phyloP scores from a whole-genome alignment of 2,329 filamentous ascomycete species.

The Nemania serpens region DNA sequence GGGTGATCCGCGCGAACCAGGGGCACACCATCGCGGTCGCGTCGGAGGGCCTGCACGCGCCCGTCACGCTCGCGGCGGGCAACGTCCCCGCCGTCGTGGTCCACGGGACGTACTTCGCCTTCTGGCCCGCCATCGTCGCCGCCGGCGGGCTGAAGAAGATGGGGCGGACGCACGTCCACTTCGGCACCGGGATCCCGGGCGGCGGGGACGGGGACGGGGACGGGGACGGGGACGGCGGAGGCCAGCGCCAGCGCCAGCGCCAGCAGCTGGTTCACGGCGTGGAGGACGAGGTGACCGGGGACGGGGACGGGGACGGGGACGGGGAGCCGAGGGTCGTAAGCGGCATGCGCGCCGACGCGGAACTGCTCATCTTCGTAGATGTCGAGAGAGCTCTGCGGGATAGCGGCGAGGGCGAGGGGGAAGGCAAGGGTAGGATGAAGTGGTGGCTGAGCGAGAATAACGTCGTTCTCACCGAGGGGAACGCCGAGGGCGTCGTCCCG shows the following conservation, averaged over 20 bases:
- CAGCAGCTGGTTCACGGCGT: slow-evolving; percentile 24
- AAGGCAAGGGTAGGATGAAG: slow-evolving; percentile 51
- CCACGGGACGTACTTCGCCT: slow-evolving; percentile 86
- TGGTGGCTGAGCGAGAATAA: slow-evolving; percentile 84
- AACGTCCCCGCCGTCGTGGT: slow-evolving; percentile 72
- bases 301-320: not conserved
- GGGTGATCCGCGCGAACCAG: slow-evolving; percentile 92
- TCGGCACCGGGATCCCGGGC: slow-evolving; percentile 72
- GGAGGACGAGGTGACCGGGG: slow-evolving; percentile 9
- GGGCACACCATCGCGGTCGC: slow-evolving; percentile 84
- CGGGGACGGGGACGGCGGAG: not conserved
- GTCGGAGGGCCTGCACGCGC: slow-evolving; percentile 70
- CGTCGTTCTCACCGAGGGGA: slow-evolving; percentile 69
- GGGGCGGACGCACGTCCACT: slow-evolving; percentile 88
- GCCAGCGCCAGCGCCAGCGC: no score
- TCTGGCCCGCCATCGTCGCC: slow-evolving; percentile 76
- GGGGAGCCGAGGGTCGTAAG: slow-evolving; percentile 61
- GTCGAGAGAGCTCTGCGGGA: slow-evolving; percentile 67
- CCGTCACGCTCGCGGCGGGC: slow-evolving; percentile 62
- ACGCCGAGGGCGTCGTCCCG: slow-evolving; percentile 65
- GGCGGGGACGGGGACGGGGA: slow-evolving; percentile 37
- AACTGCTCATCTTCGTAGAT: slow-evolving; percentile 79
- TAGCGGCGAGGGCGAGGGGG: not conserved
- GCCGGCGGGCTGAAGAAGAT: slow-evolving; percentile 80
- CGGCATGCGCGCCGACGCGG: slow-evolving; percentile 79